Base-by-base conservation (phyloP, 2,329 filamentous ascomycete genomes). In the Cladosporium sp. region DNA sequence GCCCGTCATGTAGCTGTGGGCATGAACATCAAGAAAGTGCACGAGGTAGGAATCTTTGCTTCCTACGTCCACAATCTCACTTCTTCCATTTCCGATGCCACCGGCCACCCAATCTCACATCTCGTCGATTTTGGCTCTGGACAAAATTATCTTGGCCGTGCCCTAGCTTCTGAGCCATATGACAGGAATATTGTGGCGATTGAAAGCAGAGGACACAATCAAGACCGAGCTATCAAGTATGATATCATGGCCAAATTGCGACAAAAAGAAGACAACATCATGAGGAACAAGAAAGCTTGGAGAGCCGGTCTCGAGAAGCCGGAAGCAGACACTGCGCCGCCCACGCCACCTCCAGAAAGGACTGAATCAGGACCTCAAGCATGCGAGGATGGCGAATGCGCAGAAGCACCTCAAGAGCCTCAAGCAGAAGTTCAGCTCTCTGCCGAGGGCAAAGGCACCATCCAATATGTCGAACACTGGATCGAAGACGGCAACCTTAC, bases 111-210 rank as follows among this genome's bases (percentile, higher is more conserved):
- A 59, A 86, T 97, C 61, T 90, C 91, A 0, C 92, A 97, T 75
- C 86, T 96, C 60, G 88, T 97, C 51, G 94, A 99, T 75, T 96
- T 97, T 73, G 94, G 94, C 28, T 96, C 92, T 55, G 94, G 94
- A 0, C 93, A 97, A 73, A 97, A 97, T 70, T 99, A 99, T 69
- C 85, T 99, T 3, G 93, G 94, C 0, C 84, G 94, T 47, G 89
- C 90, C 1, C 79, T 99, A 59, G 93, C 93, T 14, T 91, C 88
- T 62, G 81, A 87, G 56, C 92, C 92, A 0, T 96, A 96, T 75
- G 90, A 92, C 68, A 86, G 87, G 67, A 85, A 92, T 64, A 88
- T 97, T 43, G 86, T 97, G 57, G 94, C 93, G 1, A 91, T 99
- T 36, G 94, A 99, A 74, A 89, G 91, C 60, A 86, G 87, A 63